Evolutionary conservation across 345 rosid genomes (phyloP).

Genomic region (Euphorbia pulcherrima): DNA sequence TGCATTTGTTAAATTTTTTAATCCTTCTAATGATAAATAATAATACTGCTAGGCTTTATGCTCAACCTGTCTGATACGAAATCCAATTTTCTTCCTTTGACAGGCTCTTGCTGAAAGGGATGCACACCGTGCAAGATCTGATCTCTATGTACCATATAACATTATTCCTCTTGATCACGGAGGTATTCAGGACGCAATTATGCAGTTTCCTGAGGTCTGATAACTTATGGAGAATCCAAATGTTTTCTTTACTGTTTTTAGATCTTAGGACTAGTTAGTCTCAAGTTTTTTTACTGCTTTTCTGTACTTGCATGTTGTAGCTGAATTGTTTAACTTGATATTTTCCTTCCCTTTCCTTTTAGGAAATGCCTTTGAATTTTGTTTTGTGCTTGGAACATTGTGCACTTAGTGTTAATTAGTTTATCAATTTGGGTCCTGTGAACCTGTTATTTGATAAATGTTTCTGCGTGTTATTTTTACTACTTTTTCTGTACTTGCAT

Average conservation of each 20-base stretch:
- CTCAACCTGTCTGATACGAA: not conserved
- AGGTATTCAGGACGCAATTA: slow-evolving; percentile 75
- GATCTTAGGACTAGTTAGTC: not conserved
- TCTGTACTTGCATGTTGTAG: not conserved
- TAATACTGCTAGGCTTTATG: not conserved
- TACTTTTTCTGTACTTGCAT: no score
- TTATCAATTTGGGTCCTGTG: slow-evolving; percentile 11
- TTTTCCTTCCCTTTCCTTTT: not conserved
- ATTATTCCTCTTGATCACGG: slow-evolving; percentile 88
- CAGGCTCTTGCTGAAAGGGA: slow-evolving; percentile 70
- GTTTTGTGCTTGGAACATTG: not conserved
- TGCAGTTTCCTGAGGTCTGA: slow-evolving; percentile 80
- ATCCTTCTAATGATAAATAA: not conserved
- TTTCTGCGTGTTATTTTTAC: slow-evolving; percentile 12
- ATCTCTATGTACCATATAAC: slow-evolving; percentile 71
- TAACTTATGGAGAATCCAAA: slow-evolving; percentile 16
- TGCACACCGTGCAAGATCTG: slow-evolving; percentile 45
- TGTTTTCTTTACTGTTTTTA: slow-evolving; percentile 15
- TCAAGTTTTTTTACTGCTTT: not conserved
- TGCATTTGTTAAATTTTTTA: slow-evolving; percentile 6
- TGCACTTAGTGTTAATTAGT: slow-evolving; percentile 3
- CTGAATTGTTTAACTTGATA: slow-evolving; percentile 6
- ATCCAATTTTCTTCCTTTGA: slow-evolving; percentile 20
- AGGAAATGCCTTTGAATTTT: not conserved
- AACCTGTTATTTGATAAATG: not conserved